Evolutionary conservation across 306 rosid genomes (phyloP).

Genomic region (Acacia melanoxylon): DNA sequence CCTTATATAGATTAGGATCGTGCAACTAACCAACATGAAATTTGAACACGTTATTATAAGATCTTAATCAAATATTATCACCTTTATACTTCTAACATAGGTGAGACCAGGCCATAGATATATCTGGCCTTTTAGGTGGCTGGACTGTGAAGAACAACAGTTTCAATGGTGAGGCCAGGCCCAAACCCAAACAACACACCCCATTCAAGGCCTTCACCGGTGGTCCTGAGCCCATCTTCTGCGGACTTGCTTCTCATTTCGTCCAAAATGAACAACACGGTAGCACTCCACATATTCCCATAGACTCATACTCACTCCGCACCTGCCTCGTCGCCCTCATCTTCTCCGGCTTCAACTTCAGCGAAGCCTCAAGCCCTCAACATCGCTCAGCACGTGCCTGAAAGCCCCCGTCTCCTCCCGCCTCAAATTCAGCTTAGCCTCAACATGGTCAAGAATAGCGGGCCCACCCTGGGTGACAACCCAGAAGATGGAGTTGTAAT

Average conservation of each 20-base stretch:
- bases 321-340: background rate
- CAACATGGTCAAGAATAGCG: background rate
- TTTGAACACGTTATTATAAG: no score
- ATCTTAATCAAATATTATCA: no score
- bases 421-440: background rate
- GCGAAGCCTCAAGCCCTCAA: background rate
- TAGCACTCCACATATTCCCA: background rate
- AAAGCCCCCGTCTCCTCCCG: background rate
- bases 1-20: no score
- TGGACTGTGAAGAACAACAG: background rate
- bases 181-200: background rate
- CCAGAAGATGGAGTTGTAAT: constrained; percentile 10
- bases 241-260: background rate
- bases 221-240: background rate
- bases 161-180: background rate
- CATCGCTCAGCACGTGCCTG: background rate
- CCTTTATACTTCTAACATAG: no score
- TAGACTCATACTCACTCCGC: background rate
- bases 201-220: background rate
- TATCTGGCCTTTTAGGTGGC: background rate
- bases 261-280: background rate
- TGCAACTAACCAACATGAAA: no score
- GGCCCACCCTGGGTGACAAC: background rate
- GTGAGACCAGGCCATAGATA: no score
- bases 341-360: background rate